Evolutionary conservation across 805 yeast species (phyloP).

Genomic region (Pichia nakasei): DNA sequence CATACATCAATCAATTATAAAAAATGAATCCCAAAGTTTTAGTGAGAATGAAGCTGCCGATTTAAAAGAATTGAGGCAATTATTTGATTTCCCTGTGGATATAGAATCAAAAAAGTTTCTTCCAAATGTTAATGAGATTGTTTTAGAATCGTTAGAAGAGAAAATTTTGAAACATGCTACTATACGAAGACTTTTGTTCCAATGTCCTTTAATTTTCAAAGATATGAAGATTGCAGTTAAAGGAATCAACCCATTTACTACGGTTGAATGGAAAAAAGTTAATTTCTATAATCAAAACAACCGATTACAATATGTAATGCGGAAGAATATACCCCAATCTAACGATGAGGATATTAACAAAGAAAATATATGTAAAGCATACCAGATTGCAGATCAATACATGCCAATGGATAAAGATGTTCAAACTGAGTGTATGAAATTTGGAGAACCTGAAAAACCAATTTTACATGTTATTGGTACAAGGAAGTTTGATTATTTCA

Average conservation of each 20-base stretch:
- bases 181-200: slow-evolving; percentile 53
- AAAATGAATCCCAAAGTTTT: slow-evolving; percentile 32
- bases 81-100: slow-evolving; percentile 8
- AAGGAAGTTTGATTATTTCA: slow-evolving; percentile 36
- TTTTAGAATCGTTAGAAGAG: slow-evolving; percentile 34
- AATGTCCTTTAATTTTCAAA: slow-evolving; percentile 50
- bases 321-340: slow-evolving; percentile 32
- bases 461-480: slow-evolving; percentile 63
- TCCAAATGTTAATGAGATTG: slow-evolving; percentile 35
- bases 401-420: slow-evolving; percentile 17
- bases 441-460: slow-evolving; percentile 32
- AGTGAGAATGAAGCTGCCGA: slow-evolving; percentile 3
- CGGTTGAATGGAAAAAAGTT: slow-evolving; percentile 9
- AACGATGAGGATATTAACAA: slow-evolving; percentile 34
- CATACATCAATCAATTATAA: slow-evolving; percentile 29
- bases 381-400: slow-evolving; percentile 38
- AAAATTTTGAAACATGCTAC: slow-evolving; percentile 50
- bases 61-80: slow-evolving; percentile 3
- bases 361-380: slow-evolving; percentile 29
- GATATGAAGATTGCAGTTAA: slow-evolving; percentile 51
- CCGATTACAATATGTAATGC: slow-evolving; percentile 41
- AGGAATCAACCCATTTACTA: slow-evolving; percentile 56
- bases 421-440: slow-evolving; percentile 9
- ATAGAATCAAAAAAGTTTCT: slow-evolving; percentile 7
- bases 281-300: slow-evolving; percentile 49